Evolutionary conservation across 306 rosid genomes (phyloP).

Genomic region (Ceratonia siliqua): DNA sequence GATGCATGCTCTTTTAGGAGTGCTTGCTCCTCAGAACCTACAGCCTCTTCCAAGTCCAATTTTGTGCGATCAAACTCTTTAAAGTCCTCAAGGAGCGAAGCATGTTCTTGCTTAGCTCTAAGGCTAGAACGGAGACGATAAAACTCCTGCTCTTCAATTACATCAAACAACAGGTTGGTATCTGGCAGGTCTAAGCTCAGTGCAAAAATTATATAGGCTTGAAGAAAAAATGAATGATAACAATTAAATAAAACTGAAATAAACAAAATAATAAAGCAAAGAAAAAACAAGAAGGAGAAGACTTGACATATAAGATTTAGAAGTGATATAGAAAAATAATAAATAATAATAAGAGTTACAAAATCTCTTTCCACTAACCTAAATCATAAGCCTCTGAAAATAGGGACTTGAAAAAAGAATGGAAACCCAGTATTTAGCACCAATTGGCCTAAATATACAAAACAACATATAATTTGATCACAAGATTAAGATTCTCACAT

Average conservation of each 20-base stretch:
- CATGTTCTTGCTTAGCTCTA: slow-evolving; percentile 86
- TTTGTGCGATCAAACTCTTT: slow-evolving; percentile 94
- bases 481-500: not conserved
- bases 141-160: slow-evolving; percentile 89
- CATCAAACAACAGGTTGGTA: slow-evolving; percentile 40
- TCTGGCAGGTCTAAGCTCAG: slow-evolving; percentile 21
- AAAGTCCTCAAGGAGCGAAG: slow-evolving; percentile 94
- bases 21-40: slow-evolving; percentile 62
- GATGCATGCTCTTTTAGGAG: slow-evolving; percentile 83
- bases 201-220: not conserved
- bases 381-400: not conserved
- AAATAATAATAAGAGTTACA: not conserved
- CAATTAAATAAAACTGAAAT: not conserved
- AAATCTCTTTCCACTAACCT: not conserved
- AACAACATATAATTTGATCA: not conserved
- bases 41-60: slow-evolving; percentile 86
- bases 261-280: not conserved
- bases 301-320: not conserved
- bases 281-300: not conserved
- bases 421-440: not conserved
- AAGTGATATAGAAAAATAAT: not conserved
- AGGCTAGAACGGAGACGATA: slow-evolving; percentile 89
- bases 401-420: not conserved
- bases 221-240: not conserved
- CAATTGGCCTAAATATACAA: not conserved